Evolutionary conservation across 2,329 filamentous ascomycete genomes (phyloP).

Genomic region (Clonostachys rosea): DNA sequence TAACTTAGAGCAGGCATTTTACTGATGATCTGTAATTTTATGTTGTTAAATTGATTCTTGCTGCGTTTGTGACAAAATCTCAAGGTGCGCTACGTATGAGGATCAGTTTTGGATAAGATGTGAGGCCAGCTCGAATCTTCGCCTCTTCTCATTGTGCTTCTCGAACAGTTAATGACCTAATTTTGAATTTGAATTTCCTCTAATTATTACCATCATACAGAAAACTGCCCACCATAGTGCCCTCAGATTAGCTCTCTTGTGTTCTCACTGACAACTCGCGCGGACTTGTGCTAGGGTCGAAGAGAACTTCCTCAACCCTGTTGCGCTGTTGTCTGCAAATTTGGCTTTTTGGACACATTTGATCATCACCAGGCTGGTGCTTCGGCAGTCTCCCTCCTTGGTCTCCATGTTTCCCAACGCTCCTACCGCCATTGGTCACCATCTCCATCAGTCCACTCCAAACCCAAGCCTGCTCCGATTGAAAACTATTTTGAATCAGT

Average conservation of each 20-base stretch:
- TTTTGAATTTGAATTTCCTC: too few species aligned
- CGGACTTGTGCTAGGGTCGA: background rate
- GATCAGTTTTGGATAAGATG: too few species aligned
- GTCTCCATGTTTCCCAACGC: slow-evolving; percentile 6
- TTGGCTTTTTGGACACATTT: slow-evolving; percentile 48
- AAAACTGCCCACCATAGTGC: slow-evolving; percentile 7
- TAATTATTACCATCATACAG: too few species aligned
- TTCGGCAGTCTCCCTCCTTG: background rate
- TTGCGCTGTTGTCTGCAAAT: slow-evolving; percentile 45
- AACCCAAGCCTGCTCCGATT: slow-evolving; percentile 40
- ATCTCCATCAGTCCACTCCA: background rate
- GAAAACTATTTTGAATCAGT: slow-evolving; percentile 41
- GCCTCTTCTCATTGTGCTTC: too few species aligned
- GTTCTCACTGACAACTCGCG: slow-evolving; percentile 48
- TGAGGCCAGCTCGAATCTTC: too few species aligned
- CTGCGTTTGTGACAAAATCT: too few species aligned
- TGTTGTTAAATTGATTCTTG: too few species aligned
- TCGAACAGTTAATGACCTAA: too few species aligned
- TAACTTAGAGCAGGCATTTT: too few species aligned
- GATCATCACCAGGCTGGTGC: slow-evolving; percentile 41
- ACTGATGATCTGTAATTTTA: too few species aligned
- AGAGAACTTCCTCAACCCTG: background rate
- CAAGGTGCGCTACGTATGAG: too few species aligned
- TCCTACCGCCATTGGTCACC: slow-evolving; percentile 4
- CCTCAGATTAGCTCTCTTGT: slow-evolving; percentile 54